Evolutionary conservation across 352 stramenopile genomes (phyloP).

Genomic region (Phytophthora syringae): DNA sequence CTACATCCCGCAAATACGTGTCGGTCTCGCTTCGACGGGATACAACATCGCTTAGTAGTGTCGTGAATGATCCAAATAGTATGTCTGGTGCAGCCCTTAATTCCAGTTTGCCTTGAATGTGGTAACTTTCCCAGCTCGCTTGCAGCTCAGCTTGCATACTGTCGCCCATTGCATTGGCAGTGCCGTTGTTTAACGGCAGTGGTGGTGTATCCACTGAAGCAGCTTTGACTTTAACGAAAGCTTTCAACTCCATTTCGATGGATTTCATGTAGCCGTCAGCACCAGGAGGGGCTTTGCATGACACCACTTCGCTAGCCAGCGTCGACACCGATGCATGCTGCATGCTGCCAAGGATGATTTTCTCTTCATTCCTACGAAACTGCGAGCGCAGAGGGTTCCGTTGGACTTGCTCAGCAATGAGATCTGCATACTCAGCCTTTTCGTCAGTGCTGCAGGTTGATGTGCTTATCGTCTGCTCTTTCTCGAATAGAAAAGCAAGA

Average conservation of each 20-base stretch:
- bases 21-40: constrained; percentile 20
- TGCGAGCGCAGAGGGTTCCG: constrained; percentile 32
- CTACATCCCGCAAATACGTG: constrained; percentile 18
- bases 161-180: constrained; percentile 36
- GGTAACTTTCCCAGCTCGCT: constrained; percentile 50
- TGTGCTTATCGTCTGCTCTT: not conserved
- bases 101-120: constrained; percentile 19
- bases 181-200: constrained; percentile 31
- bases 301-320: not conserved
- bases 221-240: constrained; percentile 17
- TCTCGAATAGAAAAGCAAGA: constrained; percentile 45
- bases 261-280: constrained; percentile 22
- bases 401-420: constrained; percentile 17
- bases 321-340: not conserved
- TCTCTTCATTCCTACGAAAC: constrained; percentile 30
- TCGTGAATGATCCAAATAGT: constrained; percentile 15
- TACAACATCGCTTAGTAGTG: constrained; percentile 26
- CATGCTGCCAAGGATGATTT: constrained; percentile 14
- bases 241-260: constrained; percentile 17
- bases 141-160: constrained; percentile 49
- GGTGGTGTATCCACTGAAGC: not conserved
- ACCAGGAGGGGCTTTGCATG: constrained; percentile 14
- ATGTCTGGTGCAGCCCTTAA: constrained; percentile 2
- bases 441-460: constrained; percentile 16
- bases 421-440: constrained; percentile 23